Conservation (phyloP, 2,329 filamentous ascomycete genomes). For the Kalmusia sp. region DNA sequence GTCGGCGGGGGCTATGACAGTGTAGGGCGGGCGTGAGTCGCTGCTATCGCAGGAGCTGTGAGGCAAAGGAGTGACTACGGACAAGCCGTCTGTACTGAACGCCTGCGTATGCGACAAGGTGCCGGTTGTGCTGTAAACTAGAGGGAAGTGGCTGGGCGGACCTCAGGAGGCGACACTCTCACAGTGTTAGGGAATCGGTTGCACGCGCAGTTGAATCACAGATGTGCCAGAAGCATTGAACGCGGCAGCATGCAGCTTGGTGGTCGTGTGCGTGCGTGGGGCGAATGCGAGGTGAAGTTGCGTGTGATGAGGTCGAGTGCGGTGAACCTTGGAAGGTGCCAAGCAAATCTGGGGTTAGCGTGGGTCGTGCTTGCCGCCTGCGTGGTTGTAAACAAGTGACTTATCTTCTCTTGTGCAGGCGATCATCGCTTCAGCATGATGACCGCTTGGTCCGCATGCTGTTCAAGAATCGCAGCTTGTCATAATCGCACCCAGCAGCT, state of each 20-base stretch:
- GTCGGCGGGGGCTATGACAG: constrained; percentile 45
- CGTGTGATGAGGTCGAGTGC: constrained; percentile 23
- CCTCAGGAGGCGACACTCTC: constrained; percentile 29
- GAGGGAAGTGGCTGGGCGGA: constrained; percentile 24
- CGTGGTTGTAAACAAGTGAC: too few species aligned
- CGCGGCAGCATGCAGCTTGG: constrained; percentile 19
- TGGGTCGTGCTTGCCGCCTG: constrained; percentile 10
- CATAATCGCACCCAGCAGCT: too few species aligned
- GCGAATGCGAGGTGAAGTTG: constrained; percentile 9
- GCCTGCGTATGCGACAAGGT: constrained; percentile 54
- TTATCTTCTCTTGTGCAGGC: too few species aligned
- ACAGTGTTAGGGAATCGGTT: constrained; percentile 30
- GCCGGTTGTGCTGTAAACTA: constrained; percentile 41
- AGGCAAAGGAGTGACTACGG: constrained; percentile 53
- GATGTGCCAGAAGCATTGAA: constrained; percentile 34
- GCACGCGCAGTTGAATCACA: constrained; percentile 33
- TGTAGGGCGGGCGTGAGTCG: constrained; percentile 33
- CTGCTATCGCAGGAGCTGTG: constrained; percentile 33
- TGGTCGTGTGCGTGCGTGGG: constrained; percentile 7
- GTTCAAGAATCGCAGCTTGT: not conserved
- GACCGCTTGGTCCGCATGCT: too few species aligned
- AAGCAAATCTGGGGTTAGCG: constrained; percentile 29
- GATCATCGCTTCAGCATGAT: too few species aligned
- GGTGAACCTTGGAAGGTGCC: constrained; percentile 19
- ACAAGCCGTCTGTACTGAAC: constrained; percentile 51